Percentiles rank a stretch among this genome's conserved stretches.
Evolutionary conservation across 441 rosid genomes (phyloP).

Genomic region (Manihot esculenta): DNA sequence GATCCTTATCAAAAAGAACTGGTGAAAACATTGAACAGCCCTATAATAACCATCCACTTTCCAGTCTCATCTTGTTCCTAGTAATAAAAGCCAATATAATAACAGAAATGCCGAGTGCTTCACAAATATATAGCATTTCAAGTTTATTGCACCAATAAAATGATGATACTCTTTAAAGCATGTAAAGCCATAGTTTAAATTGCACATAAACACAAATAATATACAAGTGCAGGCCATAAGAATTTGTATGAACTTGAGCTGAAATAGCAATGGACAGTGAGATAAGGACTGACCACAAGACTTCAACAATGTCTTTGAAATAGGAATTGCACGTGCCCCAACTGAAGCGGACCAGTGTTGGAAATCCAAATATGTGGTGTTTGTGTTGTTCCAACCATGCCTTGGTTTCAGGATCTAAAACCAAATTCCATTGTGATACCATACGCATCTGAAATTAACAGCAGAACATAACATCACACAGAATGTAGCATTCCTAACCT

Average conservation of each 20-base stretch:
- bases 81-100: not conserved
- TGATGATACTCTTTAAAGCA: not conserved
- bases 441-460: slow-evolving; percentile 2
- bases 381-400: slow-evolving; percentile 71
- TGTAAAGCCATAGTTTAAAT: not conserved
- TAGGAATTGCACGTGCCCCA: slow-evolving; percentile 92
- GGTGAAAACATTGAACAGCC: not conserved
- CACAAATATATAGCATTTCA: not conserved
- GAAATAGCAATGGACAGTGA: not conserved
- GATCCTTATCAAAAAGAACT: not conserved
- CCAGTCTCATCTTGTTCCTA: not conserved
- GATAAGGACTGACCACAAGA: slow-evolving; percentile 57
- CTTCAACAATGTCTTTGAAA: slow-evolving; percentile 63
- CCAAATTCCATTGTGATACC: slow-evolving; percentile 13
- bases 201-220: not conserved
- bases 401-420: slow-evolving; percentile 64
- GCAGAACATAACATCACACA: not conserved
- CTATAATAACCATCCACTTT: not conserved
- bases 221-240: not conserved
- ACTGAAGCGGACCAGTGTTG: slow-evolving; percentile 86
- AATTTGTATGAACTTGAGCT: not conserved
- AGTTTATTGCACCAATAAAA: not conserved
- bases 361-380: slow-evolving; percentile 84
- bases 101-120: not conserved
- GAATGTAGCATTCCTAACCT: slow-evolving; percentile 42